Evolutionary conservation across 306 rosid genomes (phyloP), one percentile per base, ranked within the genome.

Genomic region (Cicer judaicum): DNA sequence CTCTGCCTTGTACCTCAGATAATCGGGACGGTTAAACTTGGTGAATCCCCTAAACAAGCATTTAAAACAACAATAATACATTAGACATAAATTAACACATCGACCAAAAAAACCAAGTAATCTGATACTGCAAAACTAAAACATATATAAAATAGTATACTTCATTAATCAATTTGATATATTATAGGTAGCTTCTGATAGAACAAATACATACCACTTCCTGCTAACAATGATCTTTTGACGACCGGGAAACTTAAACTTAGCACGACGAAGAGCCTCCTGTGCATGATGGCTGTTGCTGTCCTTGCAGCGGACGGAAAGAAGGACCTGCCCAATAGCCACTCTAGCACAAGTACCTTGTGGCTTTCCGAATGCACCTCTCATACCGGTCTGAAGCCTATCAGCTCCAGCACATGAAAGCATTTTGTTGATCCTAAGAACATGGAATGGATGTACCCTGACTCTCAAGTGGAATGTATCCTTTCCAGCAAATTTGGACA

Each of bases 341-440:
- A 91, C 93, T 36, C 97, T 82, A 8, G 97, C 93, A 65, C 93
- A 89, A 0, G 85, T 80, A 0, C 97, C 97, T 8, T 64, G 92
- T 12, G 97, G 97, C 83, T 89, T 91, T 42, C 87, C 84, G 65
- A 81, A 92, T 0, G 98, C 98, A 48, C 96, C 96, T 43, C 96
- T 88, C 96, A 92, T 92, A 0, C 97, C 96, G 19, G 96, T 92
- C 84, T 92, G 96, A 59, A 92, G 97, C 97, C 97, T 92, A 87
- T 81, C 83, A 57, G 80, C 85, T 70, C 88, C 86, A 47, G 84
- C 84, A 61, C 86, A 78, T 4, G 83, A 84, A 79, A 84, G 96
- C 96, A 92, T 92, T 76, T 92, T 92, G 84, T 92, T 92, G 64
- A 92, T 92, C 9, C 97, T 82, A 21, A 92, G 85, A 61, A 92